These are phyloP conservation scores for Sporobolus alterniflorus DNA, from an alignment of 202 grass and related monocot species.

Conservation along the genomic window DNA sequence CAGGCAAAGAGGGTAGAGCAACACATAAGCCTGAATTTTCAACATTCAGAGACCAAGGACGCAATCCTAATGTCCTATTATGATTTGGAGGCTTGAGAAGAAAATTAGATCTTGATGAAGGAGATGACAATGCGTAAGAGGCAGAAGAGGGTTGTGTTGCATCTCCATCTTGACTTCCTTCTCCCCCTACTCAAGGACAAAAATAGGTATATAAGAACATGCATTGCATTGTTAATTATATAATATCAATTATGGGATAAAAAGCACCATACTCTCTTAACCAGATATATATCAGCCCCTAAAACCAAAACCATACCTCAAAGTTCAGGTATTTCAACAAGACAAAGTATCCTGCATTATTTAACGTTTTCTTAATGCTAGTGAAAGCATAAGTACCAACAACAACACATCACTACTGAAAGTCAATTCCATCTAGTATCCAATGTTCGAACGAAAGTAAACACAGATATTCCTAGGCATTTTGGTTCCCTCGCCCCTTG, in stretches of 20 bases:
- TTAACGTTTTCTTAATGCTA: not conserved
- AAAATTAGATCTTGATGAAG: no score
- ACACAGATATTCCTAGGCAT: not conserved
- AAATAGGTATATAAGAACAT: conserved; percentile 1
- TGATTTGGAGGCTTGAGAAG: not conserved
- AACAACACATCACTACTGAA: not conserved
- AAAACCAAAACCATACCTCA: not conserved
- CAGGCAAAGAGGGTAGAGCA: conserved; percentile 4
- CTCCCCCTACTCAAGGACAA: not conserved
- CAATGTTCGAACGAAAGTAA: not conserved
- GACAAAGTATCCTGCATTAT: not conserved
- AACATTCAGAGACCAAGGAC: not conserved
- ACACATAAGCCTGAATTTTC: not conserved
- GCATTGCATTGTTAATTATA: not conserved
- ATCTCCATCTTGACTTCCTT: not conserved
- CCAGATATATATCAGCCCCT: not conserved
- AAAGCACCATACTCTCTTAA: not conserved
- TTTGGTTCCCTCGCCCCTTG: not conserved
- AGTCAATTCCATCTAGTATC: not conserved
- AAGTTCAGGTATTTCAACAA: not conserved
- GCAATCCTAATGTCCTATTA: not conserved
- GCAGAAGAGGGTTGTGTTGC: not conserved
- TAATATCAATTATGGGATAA: not conserved
- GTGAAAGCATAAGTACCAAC: not conserved
- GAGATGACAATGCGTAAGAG: conserved; percentile 5